These are phyloP conservation scores for Phytopythium litorale DNA, from an alignment of 352 stramenopile species.

Conservation along the genomic window DNA sequence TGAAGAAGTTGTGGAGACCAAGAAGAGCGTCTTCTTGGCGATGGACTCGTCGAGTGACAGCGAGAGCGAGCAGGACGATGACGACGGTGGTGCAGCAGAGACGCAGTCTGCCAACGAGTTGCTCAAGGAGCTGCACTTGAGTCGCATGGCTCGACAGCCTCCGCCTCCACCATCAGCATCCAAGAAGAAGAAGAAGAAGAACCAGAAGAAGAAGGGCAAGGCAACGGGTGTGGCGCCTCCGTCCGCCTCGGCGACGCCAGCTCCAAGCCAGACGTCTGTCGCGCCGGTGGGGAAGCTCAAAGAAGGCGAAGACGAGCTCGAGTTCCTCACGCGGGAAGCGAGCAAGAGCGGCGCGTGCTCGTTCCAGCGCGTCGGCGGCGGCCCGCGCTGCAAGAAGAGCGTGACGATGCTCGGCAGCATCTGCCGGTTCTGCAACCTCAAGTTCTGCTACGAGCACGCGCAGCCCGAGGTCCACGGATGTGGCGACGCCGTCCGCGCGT, in stretches of 20 bases:
- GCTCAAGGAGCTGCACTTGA: constrained; percentile 63
- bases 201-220: constrained; percentile 40
- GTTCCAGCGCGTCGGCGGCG: constrained; percentile 27
- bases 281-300: constrained; percentile 23
- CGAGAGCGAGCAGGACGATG: constrained; percentile 21
- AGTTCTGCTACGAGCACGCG: constrained; percentile 80
- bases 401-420: constrained; percentile 54
- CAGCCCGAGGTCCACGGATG: constrained; percentile 79
- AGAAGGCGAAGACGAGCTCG: constrained; percentile 66
- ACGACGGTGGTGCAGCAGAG: constrained; percentile 14
- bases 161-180: constrained; percentile 10
- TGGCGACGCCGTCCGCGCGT: constrained; percentile 53
- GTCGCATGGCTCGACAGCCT: constrained; percentile 45
- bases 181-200: constrained; percentile 43
- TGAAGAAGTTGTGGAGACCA: constrained; percentile 2
- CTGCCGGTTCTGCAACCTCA: constrained; percentile 83
- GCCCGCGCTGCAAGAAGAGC: constrained; percentile 53
- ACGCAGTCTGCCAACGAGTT: constrained; percentile 31
- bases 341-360: constrained; percentile 48
- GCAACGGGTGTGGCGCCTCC: constrained; percentile 6
- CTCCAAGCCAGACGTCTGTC: constrained; percentile 12
- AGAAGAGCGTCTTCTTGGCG: constrained; percentile 43
- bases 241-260: not conserved
- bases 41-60: constrained; percentile 30
- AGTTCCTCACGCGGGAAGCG: constrained; percentile 62